Percentiles rank a stretch among this genome's conserved stretches.
Conservation (phyloP, 306 rosid species). For the peach (Prunus persica) region DNA sequence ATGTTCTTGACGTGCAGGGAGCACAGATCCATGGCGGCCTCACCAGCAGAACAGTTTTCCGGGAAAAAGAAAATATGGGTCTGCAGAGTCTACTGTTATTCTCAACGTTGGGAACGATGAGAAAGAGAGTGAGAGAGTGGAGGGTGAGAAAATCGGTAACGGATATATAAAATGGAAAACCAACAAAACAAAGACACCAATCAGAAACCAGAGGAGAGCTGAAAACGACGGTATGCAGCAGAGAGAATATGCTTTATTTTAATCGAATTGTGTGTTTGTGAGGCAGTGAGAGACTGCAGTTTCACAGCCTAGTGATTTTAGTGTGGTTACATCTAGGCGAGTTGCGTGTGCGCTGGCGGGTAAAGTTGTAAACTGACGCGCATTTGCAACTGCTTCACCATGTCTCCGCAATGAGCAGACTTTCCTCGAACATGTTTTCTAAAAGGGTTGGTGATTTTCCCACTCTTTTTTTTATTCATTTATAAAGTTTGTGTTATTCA, state of each 20-base stretch:
- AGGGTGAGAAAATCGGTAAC: constrained; percentile 20
- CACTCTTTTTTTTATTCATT: too few relatives aligned
- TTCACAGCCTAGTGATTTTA: background rate
- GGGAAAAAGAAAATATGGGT: background rate
- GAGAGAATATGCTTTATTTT: constrained; percentile 28
- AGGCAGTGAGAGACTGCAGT: background rate
- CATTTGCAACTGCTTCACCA: background rate
- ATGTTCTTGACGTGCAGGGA: constrained; percentile 49
- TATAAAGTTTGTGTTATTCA: too few relatives aligned
- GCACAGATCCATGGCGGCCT: constrained; percentile 67
- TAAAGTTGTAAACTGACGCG: background rate
- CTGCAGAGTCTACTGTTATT: background rate
- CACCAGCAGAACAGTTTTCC: background rate
- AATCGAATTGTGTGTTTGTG: constrained; percentile 18
- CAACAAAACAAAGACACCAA: constrained; percentile 17
- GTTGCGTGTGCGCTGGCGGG: background rate
- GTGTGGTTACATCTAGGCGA: too few relatives aligned
- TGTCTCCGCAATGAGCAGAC: too few relatives aligned
- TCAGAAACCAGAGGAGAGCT: background rate
- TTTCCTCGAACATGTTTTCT: too few relatives aligned
- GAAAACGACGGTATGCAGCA: constrained; percentile 16
- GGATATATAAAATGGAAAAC: constrained; percentile 15
- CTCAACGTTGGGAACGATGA: constrained; percentile 18
- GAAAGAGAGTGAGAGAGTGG: background rate
- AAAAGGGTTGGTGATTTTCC: too few relatives aligned